These are phyloP conservation scores for Suhomyces anneliseae DNA, from an alignment of 1,139 yeast genomes.

Conservation along the genomic window DNA sequence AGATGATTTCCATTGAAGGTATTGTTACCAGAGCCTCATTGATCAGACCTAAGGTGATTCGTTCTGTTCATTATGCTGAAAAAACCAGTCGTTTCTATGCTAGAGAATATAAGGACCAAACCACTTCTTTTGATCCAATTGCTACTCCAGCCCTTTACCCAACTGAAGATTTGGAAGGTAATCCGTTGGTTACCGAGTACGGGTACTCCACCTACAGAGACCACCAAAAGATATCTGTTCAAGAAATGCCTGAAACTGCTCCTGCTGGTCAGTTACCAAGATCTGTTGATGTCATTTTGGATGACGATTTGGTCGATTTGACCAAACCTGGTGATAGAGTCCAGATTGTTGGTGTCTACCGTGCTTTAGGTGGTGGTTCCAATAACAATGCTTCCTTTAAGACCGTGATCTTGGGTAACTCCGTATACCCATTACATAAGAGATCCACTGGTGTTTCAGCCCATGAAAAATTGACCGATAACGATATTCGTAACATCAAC, in stretches of 20 bases:
- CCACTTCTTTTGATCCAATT: conserved; percentile 85
- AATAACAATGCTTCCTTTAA: conserved; percentile 68
- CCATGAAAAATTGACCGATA: conserved; percentile 71
- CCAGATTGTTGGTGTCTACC: conserved; percentile 90
- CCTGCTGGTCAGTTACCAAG: conserved; percentile 98
- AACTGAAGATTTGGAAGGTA: conserved; percentile 88
- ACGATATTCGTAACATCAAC: conserved; percentile 85
- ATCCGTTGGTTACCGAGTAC: conserved; percentile 84
- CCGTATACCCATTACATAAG: conserved; percentile 85
- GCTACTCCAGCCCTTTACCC: conserved; percentile 89
- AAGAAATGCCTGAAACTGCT: conserved; percentile 98
- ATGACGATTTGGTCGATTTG: conserved; percentile 89
- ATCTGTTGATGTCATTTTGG: conserved; percentile 84
- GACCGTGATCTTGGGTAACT: conserved; percentile 81
- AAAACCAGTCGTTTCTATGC: conserved; percentile 81
- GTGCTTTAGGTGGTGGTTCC: conserved; percentile 83
- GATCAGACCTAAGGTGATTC: conserved; percentile 86
- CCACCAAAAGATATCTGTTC: conserved; percentile 90
- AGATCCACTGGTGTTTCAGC: conserved; percentile 85
- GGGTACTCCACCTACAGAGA: conserved; percentile 93
- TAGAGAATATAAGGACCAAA: conserved; percentile 89
- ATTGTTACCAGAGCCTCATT: conserved; percentile 92
- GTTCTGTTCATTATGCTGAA: conserved; percentile 94
- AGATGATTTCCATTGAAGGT: conserved; percentile 88
- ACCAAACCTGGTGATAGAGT: conserved; percentile 97